phyloP scores from a whole-genome alignment of 2,329 filamentous ascomycete species.

The Cryphonectria japonica region DNA sequence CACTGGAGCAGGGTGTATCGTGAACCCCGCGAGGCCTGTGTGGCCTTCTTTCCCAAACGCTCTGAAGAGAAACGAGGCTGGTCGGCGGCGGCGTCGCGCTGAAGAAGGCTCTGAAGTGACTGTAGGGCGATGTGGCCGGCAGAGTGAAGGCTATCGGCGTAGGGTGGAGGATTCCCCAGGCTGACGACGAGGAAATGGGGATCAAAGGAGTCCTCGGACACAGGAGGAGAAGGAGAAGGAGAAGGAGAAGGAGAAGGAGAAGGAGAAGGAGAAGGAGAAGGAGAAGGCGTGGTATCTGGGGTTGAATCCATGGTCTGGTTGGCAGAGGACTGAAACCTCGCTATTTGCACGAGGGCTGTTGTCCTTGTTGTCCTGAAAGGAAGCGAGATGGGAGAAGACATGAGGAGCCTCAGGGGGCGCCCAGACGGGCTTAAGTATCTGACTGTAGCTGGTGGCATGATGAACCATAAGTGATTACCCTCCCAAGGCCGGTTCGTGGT shows the following conservation, averaged over 20 bases:
- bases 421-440: slow-evolving; percentile 13
- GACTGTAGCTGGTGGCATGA: not conserved
- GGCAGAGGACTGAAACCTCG: not conserved
- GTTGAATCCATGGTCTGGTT: not conserved
- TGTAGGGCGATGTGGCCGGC: slow-evolving; percentile 81
- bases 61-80: slow-evolving; percentile 55
- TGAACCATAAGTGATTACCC: not conserved
- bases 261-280: not conserved
- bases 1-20: slow-evolving; percentile 75
- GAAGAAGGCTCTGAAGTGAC: slow-evolving; percentile 57
- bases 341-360: not conserved
- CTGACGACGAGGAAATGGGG: slow-evolving; percentile 77
- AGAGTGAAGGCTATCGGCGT: slow-evolving; percentile 80
- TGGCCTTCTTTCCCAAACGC: slow-evolving; percentile 54
- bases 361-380: slow-evolving; percentile 2
- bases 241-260: not conserved
- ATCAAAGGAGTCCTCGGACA: slow-evolving; percentile 30
- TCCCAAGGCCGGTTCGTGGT: not conserved
- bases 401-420: slow-evolving; percentile 8
- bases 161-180: slow-evolving; percentile 80
- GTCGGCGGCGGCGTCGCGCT: slow-evolving; percentile 32
- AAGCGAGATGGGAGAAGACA: not conserved
- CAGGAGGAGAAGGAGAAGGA: not conserved
- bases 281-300: not conserved
- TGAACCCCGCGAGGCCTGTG: slow-evolving; percentile 50